Base-by-base conservation (phyloP, 805 yeast species). In the Maudiozyma saulgeensis region DNA sequence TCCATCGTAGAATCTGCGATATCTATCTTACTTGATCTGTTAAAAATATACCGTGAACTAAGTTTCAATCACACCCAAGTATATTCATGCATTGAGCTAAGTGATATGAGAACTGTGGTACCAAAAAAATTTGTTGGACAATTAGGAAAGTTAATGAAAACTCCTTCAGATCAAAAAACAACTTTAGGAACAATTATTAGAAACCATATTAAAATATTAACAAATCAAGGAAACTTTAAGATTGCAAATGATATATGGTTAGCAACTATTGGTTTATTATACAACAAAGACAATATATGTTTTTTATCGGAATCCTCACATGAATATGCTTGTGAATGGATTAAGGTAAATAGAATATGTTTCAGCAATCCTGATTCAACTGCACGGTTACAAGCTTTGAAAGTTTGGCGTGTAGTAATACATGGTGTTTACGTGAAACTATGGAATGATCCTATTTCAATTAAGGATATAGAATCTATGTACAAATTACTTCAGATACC, bases 171-270 rank as follows among this genome's bases (percentile, higher is more conserved):
- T n/a, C n/a, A 6, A 25, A 41, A 13, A n/a, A 2, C 12, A 40
- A 55, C 62, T 7, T 38, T 63, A 12, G 59, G 60, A 13, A 47
- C 51, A 9, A 45, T 59, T 6, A 31, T 64, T 9, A 43, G 57
- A 31, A 38, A 40, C 23, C 54, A 61, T 41, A 49, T 62, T 2
- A 53, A 43, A 25, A 48, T 51, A 21, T 39, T 58, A 19, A 18
- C 49, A 1, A 49, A 34, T 9, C 55, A 55, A 41, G 47, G 53
- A 12, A 63, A 60, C 31, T 53, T 48, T 21, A 64, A 62, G 46
- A 41, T 59, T 2, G 62, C 63, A 4, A 53, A 57, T 53, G 67
- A 63, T 47, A 46, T 62, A 38, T 64, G 68, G 68, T 32, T 63
- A 12, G 57, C 64, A 2, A 44, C 58, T 44, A 51, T 53, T 4